A percentile compares a stretch with the other conserved stretches of the same genome.
Evolutionary conservation across 2,329 filamentous ascomycete genomes (phyloP).

Genomic region (Fusarium torulosum): DNA sequence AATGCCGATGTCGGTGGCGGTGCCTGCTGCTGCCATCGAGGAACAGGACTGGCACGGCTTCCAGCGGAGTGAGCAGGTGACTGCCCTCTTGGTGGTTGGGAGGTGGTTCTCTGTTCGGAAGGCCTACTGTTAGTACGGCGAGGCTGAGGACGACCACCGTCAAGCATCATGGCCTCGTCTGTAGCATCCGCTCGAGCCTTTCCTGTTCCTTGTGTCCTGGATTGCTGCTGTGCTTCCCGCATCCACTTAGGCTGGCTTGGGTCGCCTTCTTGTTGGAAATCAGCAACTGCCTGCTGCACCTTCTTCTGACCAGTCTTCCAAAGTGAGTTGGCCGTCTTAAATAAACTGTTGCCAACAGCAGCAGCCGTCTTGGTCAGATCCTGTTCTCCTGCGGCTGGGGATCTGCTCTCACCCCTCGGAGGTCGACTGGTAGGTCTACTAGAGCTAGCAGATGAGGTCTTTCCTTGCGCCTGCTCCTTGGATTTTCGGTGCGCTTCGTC

Average conservation of each 20-base stretch:
- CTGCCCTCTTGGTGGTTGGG: conserved; percentile 60
- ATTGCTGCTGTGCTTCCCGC: conserved; percentile 73
- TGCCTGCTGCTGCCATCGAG: conserved; percentile 70
- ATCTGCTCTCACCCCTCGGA: conserved; percentile 62
- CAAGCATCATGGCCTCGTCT: conserved; percentile 84
- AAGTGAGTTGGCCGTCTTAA: conserved; percentile 93
- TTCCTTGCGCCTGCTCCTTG: conserved; percentile 75
- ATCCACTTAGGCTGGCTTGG: conserved; percentile 94
- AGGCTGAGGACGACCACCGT: conserved; percentile 70
- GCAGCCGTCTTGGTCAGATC: conserved; percentile 86
- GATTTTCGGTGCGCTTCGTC: conserved; percentile 91
- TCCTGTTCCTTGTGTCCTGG: conserved; percentile 53
- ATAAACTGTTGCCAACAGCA: conserved; percentile 82
- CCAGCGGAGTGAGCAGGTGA: conserved; percentile 62
- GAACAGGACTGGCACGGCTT: conserved; percentile 61
- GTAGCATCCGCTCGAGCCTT: conserved; percentile 62
- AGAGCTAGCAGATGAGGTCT: conserved; percentile 59
- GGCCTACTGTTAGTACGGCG: conserved; percentile 46
- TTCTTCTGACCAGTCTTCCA: conserved; percentile 97
- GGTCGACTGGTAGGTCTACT: conserved; percentile 39
- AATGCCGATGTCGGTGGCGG: conserved; percentile 53
- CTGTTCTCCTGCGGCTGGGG: conserved; percentile 69
- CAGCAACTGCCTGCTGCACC: conserved; percentile 90
- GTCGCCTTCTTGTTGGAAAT: conserved; percentile 80
- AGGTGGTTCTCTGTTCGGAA: conserved; percentile 45